phyloP scores from a whole-genome alignment of 805 yeast species.

The Monosporozyma unispora region DNA sequence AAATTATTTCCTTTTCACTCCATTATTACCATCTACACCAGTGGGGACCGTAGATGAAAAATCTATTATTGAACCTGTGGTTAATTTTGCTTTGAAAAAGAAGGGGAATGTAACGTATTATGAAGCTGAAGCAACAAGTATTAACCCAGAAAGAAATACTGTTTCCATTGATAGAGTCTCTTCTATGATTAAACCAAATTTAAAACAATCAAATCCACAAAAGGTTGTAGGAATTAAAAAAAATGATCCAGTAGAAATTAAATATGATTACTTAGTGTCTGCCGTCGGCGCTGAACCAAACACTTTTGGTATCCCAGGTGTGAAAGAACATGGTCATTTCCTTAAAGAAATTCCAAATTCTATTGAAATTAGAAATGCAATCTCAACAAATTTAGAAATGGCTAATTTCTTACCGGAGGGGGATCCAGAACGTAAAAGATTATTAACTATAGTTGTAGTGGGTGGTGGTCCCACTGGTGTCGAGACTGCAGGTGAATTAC shows the following conservation, averaged over 20 bases:
- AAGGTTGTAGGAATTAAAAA: conserved; percentile 28
- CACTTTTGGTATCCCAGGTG: conserved; percentile 92
- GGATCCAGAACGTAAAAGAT: conserved; percentile 74
- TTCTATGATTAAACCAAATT: conserved; percentile 10
- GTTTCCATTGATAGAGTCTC: conserved; percentile 48
- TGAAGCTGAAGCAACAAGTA: conserved; percentile 83
- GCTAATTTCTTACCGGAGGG: conserved; percentile 74
- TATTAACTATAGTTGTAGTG: conserved; percentile 79
- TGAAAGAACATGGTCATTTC: conserved; percentile 71
- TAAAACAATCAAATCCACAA: conserved; percentile 23
- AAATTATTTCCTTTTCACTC: conserved; percentile 89
- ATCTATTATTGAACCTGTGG: conserved; percentile 90
- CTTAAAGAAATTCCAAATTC: conserved; percentile 87
- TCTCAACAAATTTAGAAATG: conserved; percentile 83
- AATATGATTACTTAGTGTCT: conserved; percentile 75
- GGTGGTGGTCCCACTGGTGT: conserved; percentile 99
- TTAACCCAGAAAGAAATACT: conserved; percentile 66
- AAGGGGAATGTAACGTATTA: conserved; percentile 72
- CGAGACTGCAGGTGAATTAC: conserved; percentile 92
- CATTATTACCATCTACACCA: conserved; percentile 85
- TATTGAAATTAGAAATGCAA: conserved; percentile 64
- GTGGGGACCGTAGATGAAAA: conserved; percentile 87
- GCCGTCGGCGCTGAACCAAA: conserved; percentile 94
- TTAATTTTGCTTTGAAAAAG: conserved; percentile 71
- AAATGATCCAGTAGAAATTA: conserved; percentile 37